phyloP scores from a whole-genome alignment of 2,329 filamentous ascomycete species.

The Penicillium sp. region DNA sequence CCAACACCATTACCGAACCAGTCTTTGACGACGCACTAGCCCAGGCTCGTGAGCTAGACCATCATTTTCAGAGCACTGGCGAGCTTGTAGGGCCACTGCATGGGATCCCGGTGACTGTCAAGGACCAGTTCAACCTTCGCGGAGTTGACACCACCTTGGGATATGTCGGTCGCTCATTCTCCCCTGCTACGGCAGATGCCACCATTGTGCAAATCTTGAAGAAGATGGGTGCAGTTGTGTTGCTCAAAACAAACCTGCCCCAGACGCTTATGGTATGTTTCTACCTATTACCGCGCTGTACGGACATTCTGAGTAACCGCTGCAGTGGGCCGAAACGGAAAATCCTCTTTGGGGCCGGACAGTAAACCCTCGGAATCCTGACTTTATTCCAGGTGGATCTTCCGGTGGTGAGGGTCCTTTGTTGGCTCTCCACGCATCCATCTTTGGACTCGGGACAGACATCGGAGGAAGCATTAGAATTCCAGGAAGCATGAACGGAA shows the following conservation, averaged over 20 bases:
- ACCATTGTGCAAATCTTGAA: background rate
- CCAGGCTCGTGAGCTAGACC: background rate
- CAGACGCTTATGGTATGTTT: background rate
- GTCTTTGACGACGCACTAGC: background rate
- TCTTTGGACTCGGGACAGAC: background rate
- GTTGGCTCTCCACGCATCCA: background rate
- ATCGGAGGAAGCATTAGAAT: background rate
- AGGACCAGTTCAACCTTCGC: background rate
- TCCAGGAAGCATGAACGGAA: background rate
- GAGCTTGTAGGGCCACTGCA: background rate
- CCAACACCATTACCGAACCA: background rate
- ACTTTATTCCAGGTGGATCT: background rate
- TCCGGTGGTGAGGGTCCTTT: background rate
- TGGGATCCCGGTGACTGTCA: background rate
- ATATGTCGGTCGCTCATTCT: background rate
- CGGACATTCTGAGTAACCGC: no score
- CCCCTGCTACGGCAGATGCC: background rate
- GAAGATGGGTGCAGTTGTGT: background rate
- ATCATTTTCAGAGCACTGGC: background rate
- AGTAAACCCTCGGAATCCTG: background rate
- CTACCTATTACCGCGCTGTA: no score
- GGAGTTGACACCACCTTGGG: background rate
- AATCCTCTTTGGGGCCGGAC: background rate
- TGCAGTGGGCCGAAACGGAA: no score
- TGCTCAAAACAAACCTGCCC: background rate